Evolutionary conservation across 495 filamentous ascomycete genomes (phyloP).

Genomic region (Usnea hakonensis): DNA sequence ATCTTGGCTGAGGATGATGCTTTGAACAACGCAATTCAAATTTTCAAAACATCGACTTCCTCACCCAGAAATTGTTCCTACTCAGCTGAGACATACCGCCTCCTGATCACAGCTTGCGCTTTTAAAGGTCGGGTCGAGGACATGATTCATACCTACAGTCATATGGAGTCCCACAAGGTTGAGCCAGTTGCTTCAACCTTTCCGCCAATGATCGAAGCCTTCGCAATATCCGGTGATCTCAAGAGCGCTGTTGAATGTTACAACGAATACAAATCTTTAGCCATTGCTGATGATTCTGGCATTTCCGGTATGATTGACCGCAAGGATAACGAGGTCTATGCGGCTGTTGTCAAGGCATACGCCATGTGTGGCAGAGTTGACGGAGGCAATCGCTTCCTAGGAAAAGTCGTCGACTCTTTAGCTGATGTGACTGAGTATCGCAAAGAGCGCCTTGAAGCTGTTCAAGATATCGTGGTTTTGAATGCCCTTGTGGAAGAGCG

Average conservation of each 20-base stretch:
- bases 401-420: slow-evolving; percentile 58
- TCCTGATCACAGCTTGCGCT: slow-evolving; percentile 78
- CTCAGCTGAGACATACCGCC: slow-evolving; percentile 67
- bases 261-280: slow-evolving; percentile 82
- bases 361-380: slow-evolving; percentile 66
- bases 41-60: slow-evolving; percentile 67
- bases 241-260: slow-evolving; percentile 89
- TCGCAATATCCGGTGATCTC: slow-evolving; percentile 71
- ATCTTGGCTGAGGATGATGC: slow-evolving; percentile 82
- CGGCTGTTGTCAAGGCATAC: slow-evolving; percentile 80
- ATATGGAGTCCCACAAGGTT: slow-evolving; percentile 74
- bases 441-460: slow-evolving; percentile 40
- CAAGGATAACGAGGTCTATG: slow-evolving; percentile 77
- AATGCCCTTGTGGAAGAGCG: slow-evolving; percentile 69
- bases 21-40: slow-evolving; percentile 68
- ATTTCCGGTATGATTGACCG: slow-evolving; percentile 61
- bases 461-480: slow-evolving; percentile 62
- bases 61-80: slow-evolving; percentile 46
- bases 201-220: slow-evolving; percentile 85
- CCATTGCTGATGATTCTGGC: slow-evolving; percentile 71
- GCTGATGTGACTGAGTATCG: slow-evolving; percentile 49
- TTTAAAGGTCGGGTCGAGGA: slow-evolving; percentile 67
- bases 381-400: slow-evolving; percentile 73
- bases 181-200: slow-evolving; percentile 73
- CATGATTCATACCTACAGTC: slow-evolving; percentile 80